Percentiles rank a stretch among this genome's conserved stretches.
These are phyloP conservation scores for Trichomonas gallinae DNA, from an alignment of 208 protist genomes.

Conservation along the genomic window DNA sequence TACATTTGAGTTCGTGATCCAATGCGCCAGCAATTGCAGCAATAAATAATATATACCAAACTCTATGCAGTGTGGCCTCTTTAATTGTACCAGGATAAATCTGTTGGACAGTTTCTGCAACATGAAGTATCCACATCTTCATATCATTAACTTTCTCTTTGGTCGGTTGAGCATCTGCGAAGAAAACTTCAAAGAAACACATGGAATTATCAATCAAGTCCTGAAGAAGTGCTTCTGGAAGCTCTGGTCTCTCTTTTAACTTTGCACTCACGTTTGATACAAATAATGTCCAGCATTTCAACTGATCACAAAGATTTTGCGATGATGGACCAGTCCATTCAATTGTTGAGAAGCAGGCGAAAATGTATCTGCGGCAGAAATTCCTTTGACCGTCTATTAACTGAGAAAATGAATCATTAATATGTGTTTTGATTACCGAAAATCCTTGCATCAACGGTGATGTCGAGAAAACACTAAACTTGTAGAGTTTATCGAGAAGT, in stretches of 20 bases:
- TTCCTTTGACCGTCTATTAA: not conserved
- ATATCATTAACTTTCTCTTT: not conserved
- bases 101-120: not conserved
- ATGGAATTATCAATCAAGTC: not conserved
- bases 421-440: not conserved
- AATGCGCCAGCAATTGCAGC: not conserved
- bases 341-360: not conserved
- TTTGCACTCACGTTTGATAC: not conserved
- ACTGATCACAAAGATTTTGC: too few species aligned
- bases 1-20: not conserved
- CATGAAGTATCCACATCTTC: not conserved
- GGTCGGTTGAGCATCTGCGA: not conserved
- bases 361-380: not conserved
- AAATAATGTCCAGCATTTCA: not conserved
- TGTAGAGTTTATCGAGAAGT: not conserved
- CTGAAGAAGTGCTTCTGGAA: not conserved
- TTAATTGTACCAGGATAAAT: not conserved
- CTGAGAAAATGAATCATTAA: not conserved
- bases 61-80: not conserved
- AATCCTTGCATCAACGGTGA: not conserved
- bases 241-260: not conserved
- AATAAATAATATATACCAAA: not conserved
- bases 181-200: not conserved
- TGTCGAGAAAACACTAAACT: not conserved
- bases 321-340: not conserved